These are phyloP conservation scores for Crucibulum laeve DNA, from an alignment of 768 basidiomycete genomes.

Conservation along the genomic window DNA sequence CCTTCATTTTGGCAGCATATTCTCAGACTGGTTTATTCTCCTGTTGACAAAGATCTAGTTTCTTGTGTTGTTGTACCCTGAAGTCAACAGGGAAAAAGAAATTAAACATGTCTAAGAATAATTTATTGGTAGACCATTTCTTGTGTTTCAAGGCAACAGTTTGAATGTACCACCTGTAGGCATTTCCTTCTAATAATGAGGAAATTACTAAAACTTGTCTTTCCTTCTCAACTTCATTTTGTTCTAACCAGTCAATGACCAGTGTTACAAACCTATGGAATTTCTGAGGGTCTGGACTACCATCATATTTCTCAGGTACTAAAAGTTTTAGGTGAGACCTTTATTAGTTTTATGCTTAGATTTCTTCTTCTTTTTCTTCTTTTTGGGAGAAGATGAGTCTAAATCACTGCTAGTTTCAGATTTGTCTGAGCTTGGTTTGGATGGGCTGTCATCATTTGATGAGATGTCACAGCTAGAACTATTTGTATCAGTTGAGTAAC, in stretches of 20 bases:
- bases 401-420: too few species aligned
- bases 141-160: conserved; percentile 11
- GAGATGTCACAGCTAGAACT: too few species aligned
- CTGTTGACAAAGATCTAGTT: conserved; percentile 17
- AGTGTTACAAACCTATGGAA: conserved; percentile 14
- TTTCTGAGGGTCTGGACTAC: background rate
- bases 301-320: conserved; percentile 11
- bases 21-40: conserved; percentile 16
- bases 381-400: too few species aligned
- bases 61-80: conserved; percentile 16
- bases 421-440: too few species aligned
- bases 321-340: conserved; percentile 12
- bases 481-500: too few species aligned
- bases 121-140: conserved; percentile 15
- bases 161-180: conserved; percentile 20
- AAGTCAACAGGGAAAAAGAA: conserved; percentile 28
- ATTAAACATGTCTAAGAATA: conserved; percentile 25
- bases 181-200: conserved; percentile 22
- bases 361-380: too few species aligned
- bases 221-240: background rate
- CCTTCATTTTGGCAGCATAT: conserved; percentile 24
- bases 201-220: conserved; percentile 15
- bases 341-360: background rate
- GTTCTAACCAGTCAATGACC: conserved; percentile 14
- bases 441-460: too few species aligned